A percentile compares a stretch with the other conserved stretches of the same genome.
Conservation (phyloP, 352 stramenopile genomes). For the Labyrinthula sp. region DNA sequence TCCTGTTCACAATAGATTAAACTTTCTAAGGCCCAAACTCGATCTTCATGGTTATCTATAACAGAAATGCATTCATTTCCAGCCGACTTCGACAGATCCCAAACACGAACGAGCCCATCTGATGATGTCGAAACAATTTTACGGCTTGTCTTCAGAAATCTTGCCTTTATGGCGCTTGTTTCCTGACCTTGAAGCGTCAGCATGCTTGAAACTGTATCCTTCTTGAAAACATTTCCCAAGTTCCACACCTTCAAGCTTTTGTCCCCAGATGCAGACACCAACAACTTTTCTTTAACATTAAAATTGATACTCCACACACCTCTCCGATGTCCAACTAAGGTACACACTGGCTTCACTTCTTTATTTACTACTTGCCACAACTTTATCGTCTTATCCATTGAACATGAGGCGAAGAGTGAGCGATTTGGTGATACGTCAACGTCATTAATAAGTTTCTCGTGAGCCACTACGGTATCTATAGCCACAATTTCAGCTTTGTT, state of each 20-base stretch:
- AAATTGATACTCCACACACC: constrained; percentile 63
- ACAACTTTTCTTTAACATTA: constrained; percentile 56
- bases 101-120: constrained; percentile 59
- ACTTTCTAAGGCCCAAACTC: constrained; percentile 58
- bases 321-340: constrained; percentile 56
- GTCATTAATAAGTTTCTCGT: constrained; percentile 64
- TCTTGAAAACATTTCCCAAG: constrained; percentile 52
- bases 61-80: constrained; percentile 62
- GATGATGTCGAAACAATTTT: constrained; percentile 54
- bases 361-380: constrained; percentile 50
- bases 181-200: constrained; percentile 66
- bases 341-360: constrained; percentile 44
- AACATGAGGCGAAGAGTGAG: constrained; percentile 55
- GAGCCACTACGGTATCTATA: constrained; percentile 49
- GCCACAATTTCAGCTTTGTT: constrained; percentile 31
- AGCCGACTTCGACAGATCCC: constrained; percentile 65
- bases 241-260: constrained; percentile 64
- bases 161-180: constrained; percentile 55
- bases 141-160: constrained; percentile 58
- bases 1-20: background rate
- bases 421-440: constrained; percentile 57
- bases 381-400: constrained; percentile 65
- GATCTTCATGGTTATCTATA: constrained; percentile 59
- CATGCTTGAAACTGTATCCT: too few species aligned
- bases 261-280: constrained; percentile 55